Base-by-base conservation (phyloP, 2,329 filamentous ascomycete genomes). In the Pestalotiopsis sp. region DNA sequence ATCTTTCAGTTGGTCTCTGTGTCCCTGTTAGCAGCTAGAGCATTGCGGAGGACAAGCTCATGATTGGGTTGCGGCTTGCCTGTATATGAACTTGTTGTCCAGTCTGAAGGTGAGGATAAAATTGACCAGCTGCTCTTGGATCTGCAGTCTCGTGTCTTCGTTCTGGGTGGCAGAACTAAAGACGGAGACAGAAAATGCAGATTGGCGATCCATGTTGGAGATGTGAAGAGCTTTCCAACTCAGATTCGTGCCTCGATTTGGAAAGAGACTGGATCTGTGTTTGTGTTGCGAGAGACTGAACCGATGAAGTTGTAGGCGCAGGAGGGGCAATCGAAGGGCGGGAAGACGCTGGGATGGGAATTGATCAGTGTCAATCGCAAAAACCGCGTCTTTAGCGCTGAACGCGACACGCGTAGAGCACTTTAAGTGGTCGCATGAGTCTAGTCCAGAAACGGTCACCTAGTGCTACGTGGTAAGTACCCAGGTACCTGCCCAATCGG, bases 71-170 rank as follows among this genome's bases (percentile, higher is more conserved):
- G 31, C 31, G 31, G 57, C 82, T 72, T 80, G 95, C 94, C 94
- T 90, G 87, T 98, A 99, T 76, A 98, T 91, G 82, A 97, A 98
- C 77, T 91, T 89, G 81, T 97, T 97, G 81, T 98, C 95, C 57
- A 98, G 89, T 77, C 95, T 91, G 79, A 98, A 99, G 74, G 95
- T 93, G 68, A 98, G 89, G 72, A 99, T 91, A 80, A 99, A 99
- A 70, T 94, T 91, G 77, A 96, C 91, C 70, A 99, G 88, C 77
- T 93, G 91, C 69, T 89, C 88, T 79, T 96, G 93, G 64, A 95
- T 85, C 77, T 93, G 89, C 31, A 89, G 85, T 69, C 91, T 87
- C 68, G 88, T 91, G 77, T 95, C 92, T 73, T 91, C 88, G 61
- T 85, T 87, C 56, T 90, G 88, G 75, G 90, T 88, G 71, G 87